Evolutionary conservation across 345 rosid species (phyloP).

Genomic region (Cardamine chenopodiifolia): DNA sequence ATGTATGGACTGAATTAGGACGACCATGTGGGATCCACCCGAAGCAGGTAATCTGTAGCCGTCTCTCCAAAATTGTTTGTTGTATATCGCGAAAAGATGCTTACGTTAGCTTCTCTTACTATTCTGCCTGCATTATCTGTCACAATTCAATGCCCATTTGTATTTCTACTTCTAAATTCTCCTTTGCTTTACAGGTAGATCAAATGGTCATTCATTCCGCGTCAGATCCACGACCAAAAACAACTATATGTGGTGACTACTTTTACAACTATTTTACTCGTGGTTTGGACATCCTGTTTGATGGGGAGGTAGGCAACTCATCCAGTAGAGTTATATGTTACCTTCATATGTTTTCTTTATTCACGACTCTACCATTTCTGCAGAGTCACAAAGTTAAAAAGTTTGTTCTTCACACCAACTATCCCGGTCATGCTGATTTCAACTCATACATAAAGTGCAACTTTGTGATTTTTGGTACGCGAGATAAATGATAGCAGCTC

Average conservation of each 20-base stretch:
- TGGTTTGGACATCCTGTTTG: slow-evolving; percentile 92
- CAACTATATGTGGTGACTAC: slow-evolving; percentile 91
- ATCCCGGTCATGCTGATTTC: slow-evolving; percentile 98
- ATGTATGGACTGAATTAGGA: slow-evolving; percentile 96
- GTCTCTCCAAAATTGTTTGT: slow-evolving; percentile 16
- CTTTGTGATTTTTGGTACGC: slow-evolving; percentile 65
- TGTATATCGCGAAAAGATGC: slow-evolving; percentile 14
- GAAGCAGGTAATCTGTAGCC: slow-evolving; percentile 66
- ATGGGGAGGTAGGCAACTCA: slow-evolving; percentile 71
- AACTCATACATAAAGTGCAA: slow-evolving; percentile 96
- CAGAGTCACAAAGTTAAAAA: slow-evolving; percentile 93
- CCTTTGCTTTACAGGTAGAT: slow-evolving; percentile 64
- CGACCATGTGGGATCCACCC: slow-evolving; percentile 98
- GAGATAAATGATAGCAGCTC: slow-evolving; percentile 39
- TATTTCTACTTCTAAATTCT: slow-evolving; percentile 26
- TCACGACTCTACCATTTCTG: slow-evolving; percentile 33
- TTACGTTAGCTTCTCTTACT: slow-evolving; percentile 19
- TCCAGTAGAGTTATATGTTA: slow-evolving; percentile 21
- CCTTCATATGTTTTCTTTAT: slow-evolving; percentile 12
- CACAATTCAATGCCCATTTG: slow-evolving; percentile 9
- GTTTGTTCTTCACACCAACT: slow-evolving; percentile 93
- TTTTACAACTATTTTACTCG: slow-evolving; percentile 95
- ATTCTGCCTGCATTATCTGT: slow-evolving; percentile 10
- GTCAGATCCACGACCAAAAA: slow-evolving; percentile 77
- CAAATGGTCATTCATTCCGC: slow-evolving; percentile 99